Evolutionary conservation across 2,329 filamentous ascomycete genomes (phyloP).

Genomic region (Fusarium gaditjirri): DNA sequence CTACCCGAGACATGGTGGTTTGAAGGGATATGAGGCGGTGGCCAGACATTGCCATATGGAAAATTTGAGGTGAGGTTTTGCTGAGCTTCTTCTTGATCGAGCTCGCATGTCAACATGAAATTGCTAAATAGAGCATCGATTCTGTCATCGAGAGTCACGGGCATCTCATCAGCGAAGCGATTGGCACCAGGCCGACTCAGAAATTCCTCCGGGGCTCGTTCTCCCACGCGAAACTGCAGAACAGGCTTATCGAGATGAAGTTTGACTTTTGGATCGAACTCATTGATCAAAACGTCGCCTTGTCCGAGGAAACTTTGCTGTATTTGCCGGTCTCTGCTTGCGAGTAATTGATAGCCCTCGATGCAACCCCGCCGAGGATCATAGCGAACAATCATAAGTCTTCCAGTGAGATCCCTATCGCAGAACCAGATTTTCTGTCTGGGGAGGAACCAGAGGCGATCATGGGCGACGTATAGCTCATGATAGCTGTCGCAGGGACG

Average conservation of each 20-base stretch:
- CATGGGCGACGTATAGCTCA: slow-evolving; percentile 77
- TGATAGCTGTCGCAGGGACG: slow-evolving; percentile 72
- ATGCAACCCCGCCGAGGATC: slow-evolving; percentile 79
- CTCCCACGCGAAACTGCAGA: slow-evolving; percentile 61
- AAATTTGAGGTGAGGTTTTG: slow-evolving; percentile 47
- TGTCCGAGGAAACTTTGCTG: slow-evolving; percentile 74
- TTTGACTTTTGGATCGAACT: slow-evolving; percentile 75
- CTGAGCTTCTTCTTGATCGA: slow-evolving; percentile 51
- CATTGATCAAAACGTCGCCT: slow-evolving; percentile 73
- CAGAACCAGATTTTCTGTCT: slow-evolving; percentile 87
- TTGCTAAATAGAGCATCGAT: slow-evolving; percentile 69
- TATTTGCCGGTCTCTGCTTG: slow-evolving; percentile 65
- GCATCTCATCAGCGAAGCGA: slow-evolving; percentile 61
- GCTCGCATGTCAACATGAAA: slow-evolving; percentile 72
- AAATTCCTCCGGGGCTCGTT: slow-evolving; percentile 3
- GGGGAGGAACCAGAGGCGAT: slow-evolving; percentile 86
- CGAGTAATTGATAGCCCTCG: slow-evolving; percentile 81
- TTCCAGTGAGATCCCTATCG: slow-evolving; percentile 77
- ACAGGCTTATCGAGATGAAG: slow-evolving; percentile 82
- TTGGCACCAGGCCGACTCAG: slow-evolving; percentile 42
- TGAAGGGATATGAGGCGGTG: slow-evolving; percentile 76
- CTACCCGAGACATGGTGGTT: slow-evolving; percentile 59
- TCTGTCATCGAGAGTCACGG: slow-evolving; percentile 61
- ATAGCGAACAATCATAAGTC: slow-evolving; percentile 80
- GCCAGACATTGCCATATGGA: slow-evolving; percentile 74